phyloP scores from a whole-genome alignment of 352 stramenopile genomes.

The Pythium plurisporium region DNA sequence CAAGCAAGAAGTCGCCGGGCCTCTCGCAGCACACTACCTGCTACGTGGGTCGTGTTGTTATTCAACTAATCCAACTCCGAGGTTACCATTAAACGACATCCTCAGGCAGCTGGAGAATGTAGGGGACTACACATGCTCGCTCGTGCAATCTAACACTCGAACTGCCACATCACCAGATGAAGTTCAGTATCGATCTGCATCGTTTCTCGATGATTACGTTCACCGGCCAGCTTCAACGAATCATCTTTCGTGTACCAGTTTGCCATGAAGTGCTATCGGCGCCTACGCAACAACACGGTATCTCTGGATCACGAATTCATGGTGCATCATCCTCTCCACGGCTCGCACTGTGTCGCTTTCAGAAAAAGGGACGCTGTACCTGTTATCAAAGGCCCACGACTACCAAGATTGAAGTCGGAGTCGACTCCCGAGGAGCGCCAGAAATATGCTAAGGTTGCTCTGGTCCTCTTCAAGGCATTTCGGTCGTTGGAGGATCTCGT shows the following conservation, averaged over 20 bases:
- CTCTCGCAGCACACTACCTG: slow-evolving; percentile 7
- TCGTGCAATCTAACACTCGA: background rate
- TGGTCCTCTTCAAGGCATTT: slow-evolving; percentile 18
- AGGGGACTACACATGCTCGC: background rate
- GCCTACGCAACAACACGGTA: background rate
- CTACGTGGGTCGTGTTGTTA: slow-evolving; percentile 17
- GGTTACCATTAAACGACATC: slow-evolving; percentile 1
- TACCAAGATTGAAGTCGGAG: background rate
- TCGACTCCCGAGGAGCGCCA: slow-evolving; percentile 1
- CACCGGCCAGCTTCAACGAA: background rate
- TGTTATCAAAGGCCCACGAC: slow-evolving; percentile 5
- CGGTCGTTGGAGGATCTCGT: background rate
- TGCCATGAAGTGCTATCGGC: slow-evolving; percentile 9
- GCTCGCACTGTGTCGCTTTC: slow-evolving; percentile 10
- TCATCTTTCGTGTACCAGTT: background rate
- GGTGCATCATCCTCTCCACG: background rate
- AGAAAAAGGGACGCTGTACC: background rate
- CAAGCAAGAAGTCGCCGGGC: slow-evolving; percentile 21
- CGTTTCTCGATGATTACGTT: background rate
- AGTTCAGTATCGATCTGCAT: background rate
- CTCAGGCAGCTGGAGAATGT: background rate
- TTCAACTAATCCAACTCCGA: background rate
- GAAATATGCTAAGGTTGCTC: background rate
- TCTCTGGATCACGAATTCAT: background rate
- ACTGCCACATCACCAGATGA: background rate